These are phyloP conservation scores for Actinomortierella ambigua DNA, from an alignment of 371 early-diverging fungal species.

Conservation along the genomic window DNA sequence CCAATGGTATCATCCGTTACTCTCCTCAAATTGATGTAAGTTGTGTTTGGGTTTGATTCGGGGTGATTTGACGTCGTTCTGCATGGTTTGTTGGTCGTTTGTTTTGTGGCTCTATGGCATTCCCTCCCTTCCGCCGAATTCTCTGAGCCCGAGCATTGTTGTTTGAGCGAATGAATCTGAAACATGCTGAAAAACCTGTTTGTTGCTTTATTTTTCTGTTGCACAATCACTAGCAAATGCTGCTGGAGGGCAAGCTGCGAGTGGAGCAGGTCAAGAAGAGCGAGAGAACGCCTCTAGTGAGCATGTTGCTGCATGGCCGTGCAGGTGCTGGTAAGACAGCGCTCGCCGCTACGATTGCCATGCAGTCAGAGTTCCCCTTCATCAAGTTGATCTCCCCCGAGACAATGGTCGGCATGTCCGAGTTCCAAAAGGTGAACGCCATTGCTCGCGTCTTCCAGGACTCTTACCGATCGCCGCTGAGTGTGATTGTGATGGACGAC, in stretches of 20 bases:
- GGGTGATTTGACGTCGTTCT: neutral
- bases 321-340: slow-evolving; percentile 98
- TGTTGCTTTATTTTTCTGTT: neutral
- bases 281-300: slow-evolving; percentile 85
- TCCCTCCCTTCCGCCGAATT: neutral
- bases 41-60: neutral
- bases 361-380: slow-evolving; percentile 96
- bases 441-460: slow-evolving; percentile 95
- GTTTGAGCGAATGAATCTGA: neutral
- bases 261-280: slow-evolving; percentile 88
- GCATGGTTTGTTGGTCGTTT: neutral
- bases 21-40: slow-evolving; percentile 69
- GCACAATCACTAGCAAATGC: slow-evolving; percentile 64
- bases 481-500: slow-evolving; percentile 97
- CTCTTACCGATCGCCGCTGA: slow-evolving; percentile 96
- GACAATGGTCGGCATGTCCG: slow-evolving; percentile 95
- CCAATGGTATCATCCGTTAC: slow-evolving; percentile 88
- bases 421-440: slow-evolving; percentile 90
- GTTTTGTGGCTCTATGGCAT: neutral
- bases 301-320: slow-evolving; percentile 88
- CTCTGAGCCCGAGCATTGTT: too few relatives aligned
- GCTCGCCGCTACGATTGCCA: slow-evolving; percentile 96
- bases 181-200: neutral
- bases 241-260: slow-evolving; percentile 83
- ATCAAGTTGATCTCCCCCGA: slow-evolving; percentile 98